phyloP scores from a whole-genome alignment of 1,139 yeast species.

The Debaryomyces psychrophilus region DNA sequence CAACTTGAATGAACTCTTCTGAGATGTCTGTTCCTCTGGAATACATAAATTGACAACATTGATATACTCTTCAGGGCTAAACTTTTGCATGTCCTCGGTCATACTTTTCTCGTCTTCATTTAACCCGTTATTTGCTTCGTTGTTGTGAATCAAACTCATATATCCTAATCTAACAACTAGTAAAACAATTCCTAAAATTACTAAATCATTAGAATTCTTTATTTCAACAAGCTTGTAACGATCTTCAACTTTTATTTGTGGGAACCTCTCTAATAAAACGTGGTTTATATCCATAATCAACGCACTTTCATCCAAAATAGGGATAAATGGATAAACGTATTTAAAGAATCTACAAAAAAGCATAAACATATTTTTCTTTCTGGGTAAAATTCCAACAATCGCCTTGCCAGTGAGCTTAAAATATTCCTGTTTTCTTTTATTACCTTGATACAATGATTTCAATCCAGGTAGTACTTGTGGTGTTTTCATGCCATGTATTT shows the following conservation, averaged over 20 bases:
- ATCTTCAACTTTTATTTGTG: conserved; percentile 22
- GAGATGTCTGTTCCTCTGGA: conserved; percentile 31
- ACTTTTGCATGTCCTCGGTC: conserved; percentile 30
- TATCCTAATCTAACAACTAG: conserved; percentile 41
- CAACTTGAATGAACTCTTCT: conserved; percentile 37
- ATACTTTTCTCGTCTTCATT: conserved; percentile 32
- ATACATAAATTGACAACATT: conserved; percentile 36
- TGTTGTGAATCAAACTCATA: conserved; percentile 44
- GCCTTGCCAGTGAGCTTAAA: conserved; percentile 35
- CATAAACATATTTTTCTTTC: conserved; percentile 29
- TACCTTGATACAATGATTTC: conserved; percentile 22
- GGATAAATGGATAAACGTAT: conserved; percentile 45
- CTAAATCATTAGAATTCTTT: conserved; percentile 36
- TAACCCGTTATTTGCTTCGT: conserved; percentile 32
- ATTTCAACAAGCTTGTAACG: conserved; percentile 27
- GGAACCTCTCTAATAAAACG: conserved; percentile 32
- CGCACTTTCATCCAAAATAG: conserved; percentile 37
- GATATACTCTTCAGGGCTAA: conserved; percentile 28
- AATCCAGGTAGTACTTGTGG: conserved; percentile 26
- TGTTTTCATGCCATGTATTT: conserved; percentile 15
- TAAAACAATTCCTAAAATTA: conserved; percentile 35
- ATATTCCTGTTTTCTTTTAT: conserved; percentile 26
- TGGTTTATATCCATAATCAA: conserved; percentile 30
- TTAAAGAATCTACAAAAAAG: conserved; percentile 43
- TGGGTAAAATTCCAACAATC: conserved; percentile 37